A percentile compares a stretch with the other conserved stretches of the same genome.
Evolutionary conservation across 805 yeast species (phyloP).

Genomic region (Ogataea ramenticola): DNA sequence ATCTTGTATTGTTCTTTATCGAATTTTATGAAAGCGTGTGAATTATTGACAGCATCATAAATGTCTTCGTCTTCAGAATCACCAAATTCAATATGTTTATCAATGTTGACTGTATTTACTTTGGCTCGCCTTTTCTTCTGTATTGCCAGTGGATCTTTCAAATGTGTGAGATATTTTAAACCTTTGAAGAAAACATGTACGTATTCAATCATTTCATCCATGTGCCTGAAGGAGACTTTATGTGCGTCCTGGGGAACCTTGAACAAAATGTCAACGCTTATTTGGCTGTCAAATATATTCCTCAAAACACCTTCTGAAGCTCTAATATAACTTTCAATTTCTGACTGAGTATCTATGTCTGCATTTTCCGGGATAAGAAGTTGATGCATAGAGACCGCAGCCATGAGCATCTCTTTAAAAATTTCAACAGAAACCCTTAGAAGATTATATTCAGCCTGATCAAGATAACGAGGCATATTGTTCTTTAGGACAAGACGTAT

Average conservation of each 20-base stretch:
- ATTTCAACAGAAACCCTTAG: constrained; percentile 66
- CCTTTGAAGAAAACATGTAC: constrained; percentile 59
- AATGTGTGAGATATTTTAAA: constrained; percentile 58
- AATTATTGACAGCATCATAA: constrained; percentile 18
- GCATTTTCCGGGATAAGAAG: constrained; percentile 19
- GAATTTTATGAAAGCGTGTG: constrained; percentile 10
- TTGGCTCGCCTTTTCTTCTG: constrained; percentile 11
- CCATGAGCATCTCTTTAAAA: constrained; percentile 53
- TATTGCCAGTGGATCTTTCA: constrained; percentile 28
- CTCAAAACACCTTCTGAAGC: constrained; percentile 34
- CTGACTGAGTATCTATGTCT: constrained; percentile 37
- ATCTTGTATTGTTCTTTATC: constrained; percentile 14
- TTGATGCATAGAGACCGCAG: constrained; percentile 28
- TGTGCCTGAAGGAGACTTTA: constrained; percentile 55
- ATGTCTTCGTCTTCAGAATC: constrained; percentile 18
- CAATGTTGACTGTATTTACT: constrained; percentile 2
- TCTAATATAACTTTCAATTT: constrained; percentile 24
- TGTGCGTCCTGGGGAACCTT: constrained; percentile 56
- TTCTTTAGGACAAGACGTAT: constrained; percentile 41
- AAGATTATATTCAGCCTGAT: constrained; percentile 45
- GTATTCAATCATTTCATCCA: constrained; percentile 54
- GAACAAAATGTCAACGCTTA: constrained; percentile 47
- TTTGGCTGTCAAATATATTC: constrained; percentile 63
- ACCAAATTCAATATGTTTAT: constrained; percentile 18
- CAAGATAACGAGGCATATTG: constrained; percentile 31